Evolutionary conservation across 768 basidiomycete species (phyloP).

Genomic region (Strobilomyces echinocephalus): DNA sequence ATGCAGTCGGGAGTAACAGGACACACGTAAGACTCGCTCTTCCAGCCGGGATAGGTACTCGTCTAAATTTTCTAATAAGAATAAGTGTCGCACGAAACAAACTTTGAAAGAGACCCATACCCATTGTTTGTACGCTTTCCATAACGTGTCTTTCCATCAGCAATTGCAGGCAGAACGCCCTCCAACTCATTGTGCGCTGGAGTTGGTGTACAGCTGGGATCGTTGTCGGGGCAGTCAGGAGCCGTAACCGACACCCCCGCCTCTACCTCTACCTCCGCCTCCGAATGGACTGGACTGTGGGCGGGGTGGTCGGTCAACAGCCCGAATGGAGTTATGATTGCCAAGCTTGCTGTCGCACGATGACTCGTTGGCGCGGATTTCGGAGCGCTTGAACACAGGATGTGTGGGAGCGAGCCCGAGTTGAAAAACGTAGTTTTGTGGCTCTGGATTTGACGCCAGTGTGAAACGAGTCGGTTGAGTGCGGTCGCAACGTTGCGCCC

Average conservation of each 20-base stretch:
- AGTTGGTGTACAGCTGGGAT: not conserved
- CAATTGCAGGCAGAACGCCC: not conserved
- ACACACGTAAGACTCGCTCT: not conserved
- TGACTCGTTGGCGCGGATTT: not conserved
- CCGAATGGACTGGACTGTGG: not conserved
- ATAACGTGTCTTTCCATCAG: not conserved
- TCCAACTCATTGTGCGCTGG: too few species aligned
- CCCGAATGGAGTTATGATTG: not conserved
- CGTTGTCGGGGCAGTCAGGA: too few species aligned
- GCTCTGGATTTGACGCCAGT: not conserved
- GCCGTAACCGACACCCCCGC: too few species aligned
- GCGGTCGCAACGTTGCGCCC: not conserved
- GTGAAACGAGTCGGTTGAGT: not conserved
- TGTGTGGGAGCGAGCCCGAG: not conserved
- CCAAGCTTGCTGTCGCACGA: not conserved
- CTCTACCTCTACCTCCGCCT: not conserved
- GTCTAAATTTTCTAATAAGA: too few species aligned
- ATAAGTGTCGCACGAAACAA: not conserved
- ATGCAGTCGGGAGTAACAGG: too few species aligned
- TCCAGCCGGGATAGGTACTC: not conserved
- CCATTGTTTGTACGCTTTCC: not conserved
- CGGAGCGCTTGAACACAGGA: not conserved
- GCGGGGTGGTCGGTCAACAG: not conserved
- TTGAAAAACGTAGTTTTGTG: not conserved
- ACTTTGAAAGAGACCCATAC: not conserved